Conservation (phyloP, 352 stramenopile species). For the Phytopythium helicoides region DNA sequence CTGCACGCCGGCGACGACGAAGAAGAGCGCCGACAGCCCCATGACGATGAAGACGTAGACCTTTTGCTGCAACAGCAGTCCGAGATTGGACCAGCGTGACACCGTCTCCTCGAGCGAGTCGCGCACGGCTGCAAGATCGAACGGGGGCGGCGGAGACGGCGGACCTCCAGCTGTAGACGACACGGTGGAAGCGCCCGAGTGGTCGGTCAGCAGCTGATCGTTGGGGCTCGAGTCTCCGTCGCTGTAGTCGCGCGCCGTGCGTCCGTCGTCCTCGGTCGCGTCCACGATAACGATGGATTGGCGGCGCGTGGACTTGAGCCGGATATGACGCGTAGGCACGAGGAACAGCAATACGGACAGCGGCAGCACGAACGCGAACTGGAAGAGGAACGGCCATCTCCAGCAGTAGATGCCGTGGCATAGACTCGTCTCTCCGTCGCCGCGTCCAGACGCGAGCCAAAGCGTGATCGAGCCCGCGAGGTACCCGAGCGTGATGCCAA, state of each 20-base stretch:
- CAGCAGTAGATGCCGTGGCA: constrained; percentile 84
- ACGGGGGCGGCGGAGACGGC: constrained; percentile 5
- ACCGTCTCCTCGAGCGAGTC: constrained; percentile 11
- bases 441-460: constrained; percentile 37
- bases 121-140: constrained; percentile 15
- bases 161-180: neutral
- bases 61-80: constrained; percentile 46
- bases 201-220: neutral
- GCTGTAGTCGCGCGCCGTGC: neutral
- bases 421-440: constrained; percentile 26
- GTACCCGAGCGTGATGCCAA: constrained; percentile 80
- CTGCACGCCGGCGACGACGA: constrained; percentile 76
- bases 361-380: constrained; percentile 70
- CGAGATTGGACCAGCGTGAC: constrained; percentile 48
- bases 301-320: constrained; percentile 45
- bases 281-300: constrained; percentile 68
- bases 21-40: constrained; percentile 78
- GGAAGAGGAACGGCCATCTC: constrained; percentile 83
- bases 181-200: neutral
- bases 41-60: constrained; percentile 82
- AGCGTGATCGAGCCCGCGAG: constrained; percentile 73
- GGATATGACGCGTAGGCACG: constrained; percentile 68
- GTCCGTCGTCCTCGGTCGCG: constrained; percentile 34
- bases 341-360: constrained; percentile 80
- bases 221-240: neutral